Conservation (phyloP, 495 filamentous ascomycete genomes). For the Tuber magnatum region DNA sequence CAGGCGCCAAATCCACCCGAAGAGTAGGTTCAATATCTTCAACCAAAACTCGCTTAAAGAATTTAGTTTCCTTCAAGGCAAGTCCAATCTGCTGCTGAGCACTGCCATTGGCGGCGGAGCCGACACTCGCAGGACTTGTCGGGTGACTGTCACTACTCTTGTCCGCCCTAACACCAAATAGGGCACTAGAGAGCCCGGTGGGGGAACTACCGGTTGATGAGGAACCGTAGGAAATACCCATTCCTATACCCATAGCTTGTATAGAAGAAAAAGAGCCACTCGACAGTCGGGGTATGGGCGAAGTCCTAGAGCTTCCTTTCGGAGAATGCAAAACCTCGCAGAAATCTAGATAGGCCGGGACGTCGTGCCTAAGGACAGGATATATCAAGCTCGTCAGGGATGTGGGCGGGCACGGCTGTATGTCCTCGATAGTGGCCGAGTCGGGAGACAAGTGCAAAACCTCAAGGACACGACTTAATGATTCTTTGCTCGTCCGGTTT, state of each 20-base stretch:
- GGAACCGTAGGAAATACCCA: constrained; percentile 31
- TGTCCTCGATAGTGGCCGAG: constrained; percentile 50
- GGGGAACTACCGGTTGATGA: constrained; percentile 37
- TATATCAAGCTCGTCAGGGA: constrained; percentile 76
- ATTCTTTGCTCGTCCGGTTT: constrained; percentile 40
- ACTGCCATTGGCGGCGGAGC: constrained; percentile 12
- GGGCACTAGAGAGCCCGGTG: constrained; percentile 29
- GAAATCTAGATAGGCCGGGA: constrained; percentile 78
- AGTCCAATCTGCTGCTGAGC: constrained; percentile 30
- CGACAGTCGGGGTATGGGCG: constrained; percentile 59
- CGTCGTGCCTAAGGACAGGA: constrained; percentile 73
- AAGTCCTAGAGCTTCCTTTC: constrained; percentile 51
- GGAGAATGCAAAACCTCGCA: constrained; percentile 64
- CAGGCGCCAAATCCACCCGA: constrained; percentile 78
- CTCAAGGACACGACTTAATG: constrained; percentile 46
- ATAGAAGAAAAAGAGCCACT: constrained; percentile 47
- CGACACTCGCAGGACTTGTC: constrained; percentile 21
- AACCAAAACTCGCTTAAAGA: constrained; percentile 77
- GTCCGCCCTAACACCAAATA: constrained; percentile 27
- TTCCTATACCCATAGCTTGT: constrained; percentile 38
- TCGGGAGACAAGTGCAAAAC: constrained; percentile 46
- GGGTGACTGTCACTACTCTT: constrained; percentile 28
- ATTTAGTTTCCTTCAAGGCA: constrained; percentile 78
- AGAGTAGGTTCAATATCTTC: constrained; percentile 95
- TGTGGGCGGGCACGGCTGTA: constrained; percentile 71